Base-by-base conservation (phyloP, 331 rosid species). In the Quercus tomentella region DNA sequence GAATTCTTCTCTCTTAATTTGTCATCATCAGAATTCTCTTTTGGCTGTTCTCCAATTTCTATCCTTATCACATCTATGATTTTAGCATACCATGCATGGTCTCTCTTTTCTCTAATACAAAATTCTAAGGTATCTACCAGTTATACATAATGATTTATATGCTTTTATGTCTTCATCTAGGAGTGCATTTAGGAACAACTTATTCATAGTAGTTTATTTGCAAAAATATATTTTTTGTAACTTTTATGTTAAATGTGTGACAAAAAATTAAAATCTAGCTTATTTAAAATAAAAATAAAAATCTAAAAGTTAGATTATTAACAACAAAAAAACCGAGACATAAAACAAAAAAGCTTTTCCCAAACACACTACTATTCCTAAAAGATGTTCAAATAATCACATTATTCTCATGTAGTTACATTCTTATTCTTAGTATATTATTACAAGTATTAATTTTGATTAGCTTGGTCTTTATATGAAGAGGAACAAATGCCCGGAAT, bases 1-100 rank as follows among this genome's bases (percentile, higher is more conserved):
- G 41, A 75, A 84, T 68, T 68, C 43, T 60, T 54, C 35, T 74
- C 28, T 8, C 81, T 45, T 49, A 68, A 61, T 73, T 56, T 63
- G 11, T 56, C 74, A 73, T 25, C 21, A 21, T 56, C 71, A 55
- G 18, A 73, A 15, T 43, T 79, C 49, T 41, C 20, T 73, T 60
- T 26, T 67, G 52, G 30, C 33, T 58, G 49, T 75, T 73, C 67
- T 62, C n/a, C 56, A 49, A 49, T 79, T 61, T 82, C 62, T 67
- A 54, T 78, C 25, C 72, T 2, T 41, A 9, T 65, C 63, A 72
- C 75, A 69, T 76, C 67, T 61, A 35, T 66, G 70, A 70, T 66
- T 56, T 62, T 33, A 68, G 33, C 77, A 68, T 68, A 31, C 23
- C 20, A 25, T 61, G 23, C 12, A 25, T 25, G 23, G n/a, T 1